Conservation (phyloP, 768 basidiomycete species). For the Porpolomopsis calyptriformis region DNA sequence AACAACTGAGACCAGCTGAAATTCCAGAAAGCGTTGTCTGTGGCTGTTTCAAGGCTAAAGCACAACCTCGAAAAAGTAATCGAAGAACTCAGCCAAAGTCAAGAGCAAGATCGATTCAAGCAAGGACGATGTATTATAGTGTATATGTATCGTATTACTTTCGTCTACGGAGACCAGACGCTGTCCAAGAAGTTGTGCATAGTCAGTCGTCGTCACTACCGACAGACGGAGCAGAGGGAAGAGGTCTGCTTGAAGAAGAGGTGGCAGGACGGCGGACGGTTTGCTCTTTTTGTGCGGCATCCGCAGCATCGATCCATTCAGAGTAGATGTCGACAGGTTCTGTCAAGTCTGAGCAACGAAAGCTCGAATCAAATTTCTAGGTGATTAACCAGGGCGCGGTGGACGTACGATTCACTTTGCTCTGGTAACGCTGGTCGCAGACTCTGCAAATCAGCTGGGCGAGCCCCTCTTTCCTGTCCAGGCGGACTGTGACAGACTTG, state of each 20-base stretch:
- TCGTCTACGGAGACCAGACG: background rate
- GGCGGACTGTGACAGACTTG: slow-evolving; percentile 74
- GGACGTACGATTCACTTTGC: slow-evolving; percentile 68
- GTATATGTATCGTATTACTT: background rate
- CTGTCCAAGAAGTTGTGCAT: background rate
- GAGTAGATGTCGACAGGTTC: slow-evolving; percentile 86
- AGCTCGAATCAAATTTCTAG: slow-evolving; percentile 7
- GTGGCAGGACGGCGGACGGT: slow-evolving; percentile 35
- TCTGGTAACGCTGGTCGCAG: slow-evolving; percentile 80
- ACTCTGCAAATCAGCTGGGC: slow-evolving; percentile 74
- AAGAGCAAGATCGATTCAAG: background rate
- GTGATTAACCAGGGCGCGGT: background rate
- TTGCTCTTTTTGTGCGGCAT: slow-evolving; percentile 64
- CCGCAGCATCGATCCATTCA: slow-evolving; percentile 85
- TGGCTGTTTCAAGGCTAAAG: slow-evolving; percentile 7
- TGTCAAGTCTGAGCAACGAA: slow-evolving; percentile 51
- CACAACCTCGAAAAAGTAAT: background rate
- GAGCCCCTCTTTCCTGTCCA: slow-evolving; percentile 79
- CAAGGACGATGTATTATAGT: background rate
- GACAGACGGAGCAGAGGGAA: slow-evolving; percentile 30
- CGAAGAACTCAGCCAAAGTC: background rate
- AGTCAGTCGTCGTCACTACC: slow-evolving; percentile 42
- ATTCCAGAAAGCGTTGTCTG: slow-evolving; percentile 2
- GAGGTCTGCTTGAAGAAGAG: slow-evolving; percentile 50
- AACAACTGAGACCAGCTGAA: background rate